A percentile compares a stretch with the other conserved stretches of the same genome.
Conservation (phyloP, 1,139 yeast species). For the Taiozyma onychis region DNA sequence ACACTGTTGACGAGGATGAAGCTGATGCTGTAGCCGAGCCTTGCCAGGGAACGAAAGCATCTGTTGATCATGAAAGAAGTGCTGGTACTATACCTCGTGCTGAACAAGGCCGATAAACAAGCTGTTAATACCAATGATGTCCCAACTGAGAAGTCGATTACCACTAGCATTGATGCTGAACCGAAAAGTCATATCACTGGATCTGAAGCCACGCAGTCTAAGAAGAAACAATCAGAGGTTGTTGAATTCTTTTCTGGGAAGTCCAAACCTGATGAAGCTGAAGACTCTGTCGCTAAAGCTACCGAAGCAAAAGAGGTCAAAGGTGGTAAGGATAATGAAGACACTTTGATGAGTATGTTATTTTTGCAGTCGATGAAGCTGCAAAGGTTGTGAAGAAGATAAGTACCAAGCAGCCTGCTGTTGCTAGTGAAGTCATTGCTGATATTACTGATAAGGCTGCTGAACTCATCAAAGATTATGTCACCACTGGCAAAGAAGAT, state of each 20-base stretch:
- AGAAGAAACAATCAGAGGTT: not conserved
- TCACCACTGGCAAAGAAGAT: not conserved
- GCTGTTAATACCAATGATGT: not conserved
- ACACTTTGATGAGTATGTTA: not conserved
- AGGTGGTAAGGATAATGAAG: not conserved
- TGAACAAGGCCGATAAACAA: not conserved
- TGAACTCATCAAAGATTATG: slow-evolving; percentile 1
- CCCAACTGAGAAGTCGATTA: not conserved
- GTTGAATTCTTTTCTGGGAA: not conserved
- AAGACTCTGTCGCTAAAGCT: not conserved
- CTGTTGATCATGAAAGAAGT: not conserved
- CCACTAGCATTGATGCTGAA: not conserved
- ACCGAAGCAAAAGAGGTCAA: not conserved
- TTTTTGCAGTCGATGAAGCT: not conserved
- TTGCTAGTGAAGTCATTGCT: not conserved
- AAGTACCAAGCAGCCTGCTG: not conserved
- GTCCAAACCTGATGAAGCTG: not conserved
- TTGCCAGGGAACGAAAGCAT: not conserved
- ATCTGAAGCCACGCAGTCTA: not conserved
- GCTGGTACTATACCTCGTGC: not conserved
- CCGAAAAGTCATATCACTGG: not conserved
- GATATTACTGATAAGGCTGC: slow-evolving; percentile 11
- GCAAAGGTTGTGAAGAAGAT: not conserved
- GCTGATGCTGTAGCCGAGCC: not conserved
- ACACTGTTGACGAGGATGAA: not conserved